Base-by-base conservation (phyloP, 108 stramenopile genomes). In the Cyclostephanos tholiformis region DNA sequence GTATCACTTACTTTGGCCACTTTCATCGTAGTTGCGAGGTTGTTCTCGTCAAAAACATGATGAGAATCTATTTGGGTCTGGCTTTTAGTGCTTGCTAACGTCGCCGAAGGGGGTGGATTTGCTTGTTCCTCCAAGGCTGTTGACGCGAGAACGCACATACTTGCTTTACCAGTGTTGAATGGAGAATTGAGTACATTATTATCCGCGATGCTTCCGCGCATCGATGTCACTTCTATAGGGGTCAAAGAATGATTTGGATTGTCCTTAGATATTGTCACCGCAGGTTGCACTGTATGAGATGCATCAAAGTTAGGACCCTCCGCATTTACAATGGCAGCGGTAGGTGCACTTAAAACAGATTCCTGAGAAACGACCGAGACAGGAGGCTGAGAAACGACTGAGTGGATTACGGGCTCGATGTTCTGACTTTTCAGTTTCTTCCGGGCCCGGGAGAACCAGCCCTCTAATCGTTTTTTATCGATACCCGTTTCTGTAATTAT, bases 381-480 rank as follows among this genome's bases (percentile, higher is more conserved):
- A n/a, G n/a, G n/a, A 46, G 44, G 44, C 44, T 46, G 44, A 46
- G 44, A 46, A 46, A 46, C 14, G 44, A 46, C 16, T 14, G 44
- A 46, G 16, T 46, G 44, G 14, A 46, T 46, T 14, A 46, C 44
- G 14, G 44, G 44, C 44, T 46, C 16, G 44, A 46, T 16, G 44
- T 36, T 23, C 13, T 72, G 59, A n/a, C 52, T 60, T 30, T 72
- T 64, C 32, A 55, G 5, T 35, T 64, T 72, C 71, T 63, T 72
- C 32, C 71, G 51, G 10, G 71, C 50, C 49, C 71, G 38, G 46
- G 49, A 72, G 49, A 72, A 72, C 71, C 71, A 72, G 27, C 71
- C 71, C n/a, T 72, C 71, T 38, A 72, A 51, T 35, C 71, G 71
- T 46, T 52, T 63, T 50, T 63, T 72, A 26, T 72, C 62, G 0